phyloP scores from a whole-genome alignment of 169 alveolate species.

The Babesia divergens region DNA sequence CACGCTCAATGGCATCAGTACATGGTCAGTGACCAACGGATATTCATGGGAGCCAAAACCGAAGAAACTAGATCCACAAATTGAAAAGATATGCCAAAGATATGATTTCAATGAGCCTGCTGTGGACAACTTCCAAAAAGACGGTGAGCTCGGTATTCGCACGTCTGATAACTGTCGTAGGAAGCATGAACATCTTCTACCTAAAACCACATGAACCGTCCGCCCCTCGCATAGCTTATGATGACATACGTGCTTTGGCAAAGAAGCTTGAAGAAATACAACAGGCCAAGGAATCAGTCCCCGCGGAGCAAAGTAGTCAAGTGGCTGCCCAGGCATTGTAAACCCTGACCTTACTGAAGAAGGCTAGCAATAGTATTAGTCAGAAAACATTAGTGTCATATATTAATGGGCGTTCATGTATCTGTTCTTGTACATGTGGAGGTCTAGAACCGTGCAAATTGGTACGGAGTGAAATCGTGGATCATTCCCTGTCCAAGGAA shows the following conservation, averaged over 20 bases:
- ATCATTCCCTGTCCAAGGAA: no score
- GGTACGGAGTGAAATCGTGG: no score
- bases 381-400: no score
- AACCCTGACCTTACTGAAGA: no score
- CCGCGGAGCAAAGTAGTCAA: no score
- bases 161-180: background rate
- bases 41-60: constrained; percentile 62
- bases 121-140: constrained; percentile 16
- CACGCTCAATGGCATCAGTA: constrained; percentile 38
- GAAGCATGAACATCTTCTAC: constrained; percentile 43
- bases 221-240: constrained; percentile 31
- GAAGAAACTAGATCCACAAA: constrained; percentile 28
- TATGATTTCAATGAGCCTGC: constrained; percentile 33
- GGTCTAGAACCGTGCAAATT: no score
- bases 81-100: constrained; percentile 28
- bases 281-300: no score
- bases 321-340: no score
- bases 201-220: constrained; percentile 42
- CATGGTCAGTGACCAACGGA: constrained; percentile 56
- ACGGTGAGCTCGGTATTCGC: constrained; percentile 10
- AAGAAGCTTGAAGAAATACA: constrained; percentile 3
- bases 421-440: no score
- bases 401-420: no score
- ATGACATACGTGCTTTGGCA: constrained; percentile 19
- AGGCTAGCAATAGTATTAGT: no score